A percentile compares a stretch with the other conserved stretches of the same genome.
Conservation (phyloP, 257 asterid genomes). For the Ilex aquifolium region DNA sequence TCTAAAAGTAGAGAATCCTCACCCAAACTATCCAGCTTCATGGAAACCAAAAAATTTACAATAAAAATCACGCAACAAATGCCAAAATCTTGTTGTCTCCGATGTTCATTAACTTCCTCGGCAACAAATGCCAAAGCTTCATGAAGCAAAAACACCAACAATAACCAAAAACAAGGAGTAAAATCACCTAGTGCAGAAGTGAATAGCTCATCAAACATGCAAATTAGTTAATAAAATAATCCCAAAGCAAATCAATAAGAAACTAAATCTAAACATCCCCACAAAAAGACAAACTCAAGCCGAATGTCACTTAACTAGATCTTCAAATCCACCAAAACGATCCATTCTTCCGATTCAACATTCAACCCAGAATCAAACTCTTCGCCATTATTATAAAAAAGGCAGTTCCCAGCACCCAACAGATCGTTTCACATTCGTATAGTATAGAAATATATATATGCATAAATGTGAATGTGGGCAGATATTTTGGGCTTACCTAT, state of each 20-base stretch:
- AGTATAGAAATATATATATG: too few species aligned
- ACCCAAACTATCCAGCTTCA: too few species aligned
- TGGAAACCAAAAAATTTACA: too few species aligned
- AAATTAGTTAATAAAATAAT: neutral
- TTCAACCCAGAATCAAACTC: conserved; percentile 19
- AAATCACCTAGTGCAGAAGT: neutral
- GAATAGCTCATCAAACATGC: too few species aligned
- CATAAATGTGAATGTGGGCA: neutral
- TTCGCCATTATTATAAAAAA: neutral
- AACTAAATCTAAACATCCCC: conserved; percentile 10
- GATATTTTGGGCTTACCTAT: conserved; percentile 20
- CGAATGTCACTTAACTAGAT: conserved; percentile 20
- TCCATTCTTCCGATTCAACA: conserved; percentile 29
- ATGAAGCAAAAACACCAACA: too few species aligned
- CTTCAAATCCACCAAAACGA: conserved; percentile 29
- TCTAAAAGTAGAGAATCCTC: too few species aligned
- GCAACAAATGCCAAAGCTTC: too few species aligned
- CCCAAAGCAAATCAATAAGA: neutral
- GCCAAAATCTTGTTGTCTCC: too few species aligned
- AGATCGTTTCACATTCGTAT: too few species aligned
- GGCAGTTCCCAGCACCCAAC: conserved; percentile 15
- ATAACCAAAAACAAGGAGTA: neutral
- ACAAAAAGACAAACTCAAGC: conserved; percentile 12
- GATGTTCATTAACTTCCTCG: too few species aligned
- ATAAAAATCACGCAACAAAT: too few species aligned